These are phyloP conservation scores for Cadophora sp. DNA, from an alignment of 2,329 filamentous ascomycete genomes.

Conservation along the genomic window DNA sequence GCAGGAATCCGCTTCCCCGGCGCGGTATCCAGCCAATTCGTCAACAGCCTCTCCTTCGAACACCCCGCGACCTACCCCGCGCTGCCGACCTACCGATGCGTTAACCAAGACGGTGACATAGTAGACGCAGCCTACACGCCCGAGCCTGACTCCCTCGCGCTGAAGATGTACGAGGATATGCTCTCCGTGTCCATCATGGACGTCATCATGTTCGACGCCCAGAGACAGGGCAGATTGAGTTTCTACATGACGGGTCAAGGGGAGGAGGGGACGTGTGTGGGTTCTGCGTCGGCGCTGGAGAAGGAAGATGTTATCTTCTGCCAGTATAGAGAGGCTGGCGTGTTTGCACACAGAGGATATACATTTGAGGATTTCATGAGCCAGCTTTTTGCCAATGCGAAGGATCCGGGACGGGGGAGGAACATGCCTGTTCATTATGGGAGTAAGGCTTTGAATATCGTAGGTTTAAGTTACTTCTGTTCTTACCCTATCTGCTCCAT, in stretches of 20 bases:
- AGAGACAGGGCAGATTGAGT: conserved; percentile 68
- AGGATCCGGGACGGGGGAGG: conserved; percentile 80
- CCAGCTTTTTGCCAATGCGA: conserved; percentile 87
- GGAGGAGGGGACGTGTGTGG: conserved; percentile 85
- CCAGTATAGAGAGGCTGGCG: conserved; percentile 93
- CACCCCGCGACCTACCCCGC: conserved; percentile 74
- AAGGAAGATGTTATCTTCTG: conserved; percentile 90
- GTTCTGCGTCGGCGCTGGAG: conserved; percentile 82
- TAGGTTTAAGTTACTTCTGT: conserved; percentile 59
- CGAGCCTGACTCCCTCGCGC: conserved; percentile 45
- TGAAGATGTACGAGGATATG: conserved; percentile 62
- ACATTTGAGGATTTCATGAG: conserved; percentile 91
- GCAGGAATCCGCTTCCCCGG: conserved; percentile 71
- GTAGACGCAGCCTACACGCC: conserved; percentile 75
- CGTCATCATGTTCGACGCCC: conserved; percentile 96
- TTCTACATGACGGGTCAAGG: conserved; percentile 84
- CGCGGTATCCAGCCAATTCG: conserved; percentile 95
- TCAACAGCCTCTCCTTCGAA: conserved; percentile 77
- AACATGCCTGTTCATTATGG: conserved; percentile 99
- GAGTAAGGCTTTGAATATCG: conserved; percentile 81
- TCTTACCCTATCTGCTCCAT: too few relatives aligned
- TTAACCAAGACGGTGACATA: conserved; percentile 86
- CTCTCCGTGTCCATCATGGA: conserved; percentile 84
- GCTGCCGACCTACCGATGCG: conserved; percentile 88
- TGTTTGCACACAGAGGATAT: conserved; percentile 89